Percentiles rank a stretch among this genome's conserved stretches.
Conservation (phyloP, 1,139 yeast genomes). For the Magnusiomyces magnusii region DNA sequence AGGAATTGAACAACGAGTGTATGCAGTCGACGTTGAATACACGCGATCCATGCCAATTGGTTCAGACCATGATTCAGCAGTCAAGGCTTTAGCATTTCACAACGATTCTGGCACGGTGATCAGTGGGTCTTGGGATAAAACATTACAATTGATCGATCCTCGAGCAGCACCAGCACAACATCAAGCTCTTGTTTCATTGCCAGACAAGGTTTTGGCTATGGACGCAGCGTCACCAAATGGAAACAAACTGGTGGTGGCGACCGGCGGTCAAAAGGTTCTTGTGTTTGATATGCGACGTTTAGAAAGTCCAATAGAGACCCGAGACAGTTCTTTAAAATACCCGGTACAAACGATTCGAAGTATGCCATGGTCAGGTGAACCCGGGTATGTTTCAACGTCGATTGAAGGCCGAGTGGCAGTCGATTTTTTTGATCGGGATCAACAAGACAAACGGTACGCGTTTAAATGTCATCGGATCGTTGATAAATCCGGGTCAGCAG, state of each 20-base stretch:
- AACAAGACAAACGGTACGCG: conserved; percentile 54
- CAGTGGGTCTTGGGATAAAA: conserved; percentile 52
- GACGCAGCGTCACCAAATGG: conserved; percentile 38
- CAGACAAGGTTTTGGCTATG: conserved; percentile 58
- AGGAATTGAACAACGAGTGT: conserved; percentile 27
- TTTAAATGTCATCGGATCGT: conserved; percentile 70
- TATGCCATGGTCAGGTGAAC: conserved; percentile 42
- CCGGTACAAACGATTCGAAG: conserved; percentile 58
- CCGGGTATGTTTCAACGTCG: conserved; percentile 72
- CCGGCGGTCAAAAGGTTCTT: conserved; percentile 48
- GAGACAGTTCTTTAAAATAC: conserved; percentile 67
- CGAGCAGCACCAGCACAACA: conserved; percentile 16
- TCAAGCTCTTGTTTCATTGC: conserved; percentile 24
- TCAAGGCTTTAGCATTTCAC: conserved; percentile 29
- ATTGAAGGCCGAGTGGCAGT: conserved; percentile 84
- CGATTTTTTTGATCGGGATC: conserved; percentile 54
- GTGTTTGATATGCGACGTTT: conserved; percentile 50
- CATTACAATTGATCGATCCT: conserved; percentile 38
- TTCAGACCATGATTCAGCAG: conserved; percentile 31
- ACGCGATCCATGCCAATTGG: conserved; percentile 25
- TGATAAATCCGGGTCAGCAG: conserved; percentile 30
- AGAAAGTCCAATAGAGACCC: conserved; percentile 40
- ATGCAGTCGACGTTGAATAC: conserved; percentile 25
- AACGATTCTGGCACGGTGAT: conserved; percentile 32
- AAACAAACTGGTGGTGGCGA: conserved; percentile 47